Conservation (phyloP, 169 alveolate species). For the Theileria orientalis region DNA sequence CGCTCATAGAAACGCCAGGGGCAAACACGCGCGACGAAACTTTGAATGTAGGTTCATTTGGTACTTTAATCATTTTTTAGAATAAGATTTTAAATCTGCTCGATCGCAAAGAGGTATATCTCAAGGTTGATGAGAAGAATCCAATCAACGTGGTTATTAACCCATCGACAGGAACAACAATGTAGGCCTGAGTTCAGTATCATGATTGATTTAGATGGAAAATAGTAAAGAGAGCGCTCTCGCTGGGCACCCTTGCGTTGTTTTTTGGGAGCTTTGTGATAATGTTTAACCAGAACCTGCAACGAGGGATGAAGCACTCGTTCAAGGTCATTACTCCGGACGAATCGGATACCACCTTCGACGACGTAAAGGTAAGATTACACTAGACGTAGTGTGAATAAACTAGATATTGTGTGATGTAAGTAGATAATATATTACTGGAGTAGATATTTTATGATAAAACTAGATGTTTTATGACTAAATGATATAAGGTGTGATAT, state of each 20-base stretch:
- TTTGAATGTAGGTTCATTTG: background rate
- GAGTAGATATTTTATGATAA: background rate
- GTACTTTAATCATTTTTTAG: too few species aligned
- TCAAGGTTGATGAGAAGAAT: conserved; percentile 43
- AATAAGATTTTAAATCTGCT: background rate
- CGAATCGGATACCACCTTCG: conserved; percentile 60
- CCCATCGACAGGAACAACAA: conserved; percentile 18
- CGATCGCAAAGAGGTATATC: conserved; percentile 49
- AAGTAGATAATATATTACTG: background rate
- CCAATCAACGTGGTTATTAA: conserved; percentile 55
- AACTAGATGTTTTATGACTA: background rate
- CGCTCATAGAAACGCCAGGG: conserved; percentile 7
- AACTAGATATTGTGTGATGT: too few species aligned
- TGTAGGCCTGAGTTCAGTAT: conserved; percentile 1
- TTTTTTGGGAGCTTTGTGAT: conserved; percentile 48
- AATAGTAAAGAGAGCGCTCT: conserved; percentile 14
- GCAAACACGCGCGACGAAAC: background rate
- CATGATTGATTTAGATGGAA: conserved; percentile 15
- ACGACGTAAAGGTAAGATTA: conserved; percentile 58
- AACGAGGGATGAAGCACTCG: conserved; percentile 62
- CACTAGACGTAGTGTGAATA: too few species aligned
- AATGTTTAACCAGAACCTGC: conserved; percentile 68
- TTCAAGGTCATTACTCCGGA: conserved; percentile 54
- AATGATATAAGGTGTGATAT: too few species aligned
- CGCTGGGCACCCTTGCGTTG: conserved; percentile 60